phyloP scores from a whole-genome alignment of 192 early-diverging fungal genomes.

The Podila epigama region DNA sequence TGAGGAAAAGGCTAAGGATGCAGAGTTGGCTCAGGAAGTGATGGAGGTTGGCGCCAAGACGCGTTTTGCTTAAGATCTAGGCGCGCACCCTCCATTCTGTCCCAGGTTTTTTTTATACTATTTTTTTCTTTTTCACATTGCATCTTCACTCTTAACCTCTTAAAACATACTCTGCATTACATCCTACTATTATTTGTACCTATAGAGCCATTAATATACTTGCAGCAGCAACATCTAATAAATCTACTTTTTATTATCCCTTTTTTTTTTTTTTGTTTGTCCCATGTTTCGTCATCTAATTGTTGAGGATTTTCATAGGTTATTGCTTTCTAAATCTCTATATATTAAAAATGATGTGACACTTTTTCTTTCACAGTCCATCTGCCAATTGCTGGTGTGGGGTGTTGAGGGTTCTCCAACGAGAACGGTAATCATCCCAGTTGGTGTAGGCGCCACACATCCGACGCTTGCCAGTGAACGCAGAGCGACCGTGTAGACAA shows the following conservation, averaged over 20 bases:
- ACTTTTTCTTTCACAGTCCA: constrained; percentile 1
- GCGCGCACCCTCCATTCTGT: not conserved
- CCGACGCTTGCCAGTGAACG: constrained; percentile 75
- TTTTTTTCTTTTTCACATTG: not conserved
- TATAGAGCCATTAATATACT: too few relatives aligned
- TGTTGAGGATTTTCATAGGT: too few relatives aligned
- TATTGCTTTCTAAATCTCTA: too few relatives aligned
- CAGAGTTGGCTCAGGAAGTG: not conserved
- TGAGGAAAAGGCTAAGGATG: not conserved
- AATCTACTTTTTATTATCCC: too few relatives aligned
- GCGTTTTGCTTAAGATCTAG: constrained; percentile 1
- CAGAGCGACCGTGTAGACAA: constrained; percentile 76
- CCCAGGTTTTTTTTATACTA: constrained; percentile 1
- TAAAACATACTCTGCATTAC: too few relatives aligned
- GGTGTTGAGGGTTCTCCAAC: constrained; percentile 40
- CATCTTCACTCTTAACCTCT: too few relatives aligned
- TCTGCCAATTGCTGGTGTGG: constrained; percentile 17
- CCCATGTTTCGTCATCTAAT: too few relatives aligned
- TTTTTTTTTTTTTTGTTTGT: too few relatives aligned
- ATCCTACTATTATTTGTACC: too few relatives aligned
- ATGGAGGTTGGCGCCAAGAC: constrained; percentile 3
- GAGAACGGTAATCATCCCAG: constrained; percentile 74
- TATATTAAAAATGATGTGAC: not conserved
- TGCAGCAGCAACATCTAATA: too few relatives aligned
- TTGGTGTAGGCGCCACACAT: constrained; percentile 76